A percentile compares a stretch with the other conserved stretches of the same genome.
These are phyloP conservation scores for Ophiostoma tasmaniense DNA, from an alignment of 2,329 filamentous ascomycete species.

Conservation along the genomic window DNA sequence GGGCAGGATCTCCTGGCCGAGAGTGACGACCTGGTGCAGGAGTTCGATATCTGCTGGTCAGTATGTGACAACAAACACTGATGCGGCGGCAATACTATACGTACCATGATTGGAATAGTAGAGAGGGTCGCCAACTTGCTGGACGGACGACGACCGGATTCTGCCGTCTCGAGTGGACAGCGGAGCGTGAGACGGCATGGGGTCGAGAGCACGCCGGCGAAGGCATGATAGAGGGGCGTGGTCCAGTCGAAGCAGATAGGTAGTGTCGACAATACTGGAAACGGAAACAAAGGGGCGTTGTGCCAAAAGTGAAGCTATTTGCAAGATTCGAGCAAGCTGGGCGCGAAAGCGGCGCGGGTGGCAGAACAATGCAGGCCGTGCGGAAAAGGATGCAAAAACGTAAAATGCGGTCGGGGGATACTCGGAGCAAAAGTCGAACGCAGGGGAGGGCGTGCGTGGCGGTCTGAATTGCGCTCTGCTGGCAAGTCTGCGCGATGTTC, in stretches of 20 bases:
- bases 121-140: conserved; percentile 30
- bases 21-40: conserved; percentile 66
- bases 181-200: conserved; percentile 32
- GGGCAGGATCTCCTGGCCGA: conserved; percentile 57
- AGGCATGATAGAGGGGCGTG: conserved; percentile 29
- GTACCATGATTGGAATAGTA: conserved; percentile 56
- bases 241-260: background rate
- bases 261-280: background rate
- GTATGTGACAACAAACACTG: background rate
- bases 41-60: conserved; percentile 59
- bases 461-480: background rate
- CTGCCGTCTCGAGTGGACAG: conserved; percentile 31
- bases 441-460: conserved; percentile 1
- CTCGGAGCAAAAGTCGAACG: background rate
- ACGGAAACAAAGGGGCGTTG: background rate
- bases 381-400: background rate
- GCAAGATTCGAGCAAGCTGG: background rate
- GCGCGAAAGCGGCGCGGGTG: background rate
- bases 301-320: conserved; percentile 3
- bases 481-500: conserved; percentile 14
- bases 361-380: background rate
- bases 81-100: background rate
- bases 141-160: conserved; percentile 24
- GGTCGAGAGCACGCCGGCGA: conserved; percentile 27
- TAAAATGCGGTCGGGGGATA: background rate